Evolutionary conservation across 768 basidiomycete species (phyloP).

Genomic region (Kockovaella imperatae): DNA sequence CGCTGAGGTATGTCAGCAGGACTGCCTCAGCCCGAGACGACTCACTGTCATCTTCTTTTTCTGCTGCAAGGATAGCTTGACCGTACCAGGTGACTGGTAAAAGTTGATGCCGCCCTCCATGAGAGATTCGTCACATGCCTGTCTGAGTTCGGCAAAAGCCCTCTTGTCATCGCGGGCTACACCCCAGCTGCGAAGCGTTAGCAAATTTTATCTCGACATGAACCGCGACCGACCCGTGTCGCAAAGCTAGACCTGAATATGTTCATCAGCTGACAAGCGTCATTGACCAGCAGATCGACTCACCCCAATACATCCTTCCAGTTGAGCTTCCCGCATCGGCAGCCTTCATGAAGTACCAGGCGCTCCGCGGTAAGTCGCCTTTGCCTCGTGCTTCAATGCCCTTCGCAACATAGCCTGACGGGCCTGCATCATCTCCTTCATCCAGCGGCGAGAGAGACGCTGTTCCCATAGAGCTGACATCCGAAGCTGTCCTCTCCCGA

Average conservation of each 20-base stretch:
- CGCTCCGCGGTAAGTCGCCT: constrained; percentile 36
- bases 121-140: constrained; percentile 36
- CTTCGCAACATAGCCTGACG: constrained; percentile 13
- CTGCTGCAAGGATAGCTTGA: constrained; percentile 15
- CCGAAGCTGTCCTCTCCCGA: constrained; percentile 12
- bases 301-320: constrained; percentile 42
- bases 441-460: background rate
- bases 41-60: constrained; percentile 26
- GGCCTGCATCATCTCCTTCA: background rate
- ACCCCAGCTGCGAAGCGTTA: constrained; percentile 28
- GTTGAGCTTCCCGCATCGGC: constrained; percentile 39
- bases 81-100: constrained; percentile 16
- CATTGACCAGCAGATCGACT: constrained; percentile 4
- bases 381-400: constrained; percentile 35
- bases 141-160: constrained; percentile 34
- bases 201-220: background rate
- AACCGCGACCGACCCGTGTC: constrained; percentile 19
- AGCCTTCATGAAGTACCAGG: constrained; percentile 41
- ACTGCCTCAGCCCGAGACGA: constrained; percentile 2
- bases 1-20: constrained; percentile 11
- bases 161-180: constrained; percentile 33
- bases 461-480: constrained; percentile 3
- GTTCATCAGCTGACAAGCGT: background rate
- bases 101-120: constrained; percentile 18
- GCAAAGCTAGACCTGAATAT: constrained; percentile 29